Base-by-base conservation (phyloP, 768 basidiomycete species). In the Symmetrospora coprosmae region DNA sequence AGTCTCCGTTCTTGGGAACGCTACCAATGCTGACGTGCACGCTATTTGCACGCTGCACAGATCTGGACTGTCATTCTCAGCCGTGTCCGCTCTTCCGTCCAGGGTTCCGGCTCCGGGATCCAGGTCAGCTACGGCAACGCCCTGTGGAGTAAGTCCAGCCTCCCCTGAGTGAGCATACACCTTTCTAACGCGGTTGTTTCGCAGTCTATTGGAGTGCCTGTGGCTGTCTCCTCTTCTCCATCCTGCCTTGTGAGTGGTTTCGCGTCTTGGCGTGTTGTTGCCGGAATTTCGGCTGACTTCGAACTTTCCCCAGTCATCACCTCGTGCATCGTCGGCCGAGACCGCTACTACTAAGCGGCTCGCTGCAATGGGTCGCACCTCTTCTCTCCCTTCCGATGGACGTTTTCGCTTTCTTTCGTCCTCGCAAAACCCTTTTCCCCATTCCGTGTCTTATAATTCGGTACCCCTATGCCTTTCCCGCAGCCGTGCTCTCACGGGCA, bases 161-260 rank as follows among this genome's bases (percentile, higher is more conserved):
- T 21, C 40, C 40, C 9, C n/a, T 8, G 7, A 6, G 17, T 6
- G 40, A 43, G 40, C 40, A 14, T 25, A 25, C 17, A 17, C 11
- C 19, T 31, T 25, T 50, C 17, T 19, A 25, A 6, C 14, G 30
- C 30, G 48, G 11, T 25, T 8, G 16, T 23, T 50, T n/a, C n/a
- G n/a, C 48, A 19, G 11, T 45, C 14, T 45, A 51, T 37, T 56
- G 62, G 62, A 56, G 43, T 40, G 28, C 62, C 2, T 37, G 45
- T 23, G 62, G 58, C n/a, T 53, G 51, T 46, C 16, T 53, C 23
- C 40, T 63, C 23, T 53, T 63, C 11, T 61, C 62, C n/a, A 33
- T 63, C 46, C 28, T 63, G 45, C 62, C 62, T 19, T 63, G 55
- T 58, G 21, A 47, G 55, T 43, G 6, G 4, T 33, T 23, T 17